Evolutionary conservation across 768 basidiomycete genomes (phyloP).

Genomic region (Termitomyces sp.): DNA sequence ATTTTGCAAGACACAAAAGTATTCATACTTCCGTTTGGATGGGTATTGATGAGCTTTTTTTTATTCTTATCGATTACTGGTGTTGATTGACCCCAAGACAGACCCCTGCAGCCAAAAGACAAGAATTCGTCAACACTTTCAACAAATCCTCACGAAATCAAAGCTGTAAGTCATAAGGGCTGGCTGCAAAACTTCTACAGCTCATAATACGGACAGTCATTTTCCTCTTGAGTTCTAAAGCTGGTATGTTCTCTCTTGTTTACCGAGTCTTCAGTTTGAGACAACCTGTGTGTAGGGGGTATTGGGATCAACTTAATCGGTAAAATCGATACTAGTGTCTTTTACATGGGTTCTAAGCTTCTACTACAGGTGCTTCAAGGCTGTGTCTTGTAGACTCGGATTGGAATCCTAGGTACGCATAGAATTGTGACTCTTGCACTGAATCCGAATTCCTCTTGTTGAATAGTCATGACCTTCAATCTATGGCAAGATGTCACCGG

Average conservation of each 20-base stretch:
- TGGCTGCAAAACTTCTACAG: not conserved
- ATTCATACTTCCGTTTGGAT: slow-evolving; percentile 83
- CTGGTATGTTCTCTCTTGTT: slow-evolving; percentile 31
- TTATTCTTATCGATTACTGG: not conserved
- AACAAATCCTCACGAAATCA: slow-evolving; percentile 71
- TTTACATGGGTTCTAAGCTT: not conserved
- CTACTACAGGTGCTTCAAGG: slow-evolving; percentile 63
- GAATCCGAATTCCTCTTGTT: not conserved
- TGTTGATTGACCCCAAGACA: slow-evolving; percentile 39
- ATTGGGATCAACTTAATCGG: slow-evolving; percentile 93
- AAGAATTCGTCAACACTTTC: slow-evolving; percentile 86
- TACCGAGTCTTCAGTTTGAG: not conserved
- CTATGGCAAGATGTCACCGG: slow-evolving; percentile 97
- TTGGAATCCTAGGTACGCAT: slow-evolving; percentile 82
- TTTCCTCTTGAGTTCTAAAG: slow-evolving; percentile 92
- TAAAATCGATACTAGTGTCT: slow-evolving; percentile 12
- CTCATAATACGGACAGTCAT: slow-evolving; percentile 51
- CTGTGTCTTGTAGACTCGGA: slow-evolving; percentile 86
- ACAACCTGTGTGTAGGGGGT: slow-evolving; percentile 51
- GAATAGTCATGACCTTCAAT: slow-evolving; percentile 82
- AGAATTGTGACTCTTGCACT: not conserved
- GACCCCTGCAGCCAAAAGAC: slow-evolving; percentile 72
- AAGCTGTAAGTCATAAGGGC: slow-evolving; percentile 52
- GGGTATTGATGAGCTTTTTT: slow-evolving; percentile 45
- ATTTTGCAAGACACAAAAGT: slow-evolving; percentile 72